A percentile compares a stretch with the other conserved stretches of the same genome.
These are phyloP conservation scores for Chaetomium strumarium DNA, from an alignment of 2,329 filamentous ascomycete genomes.

Conservation along the genomic window DNA sequence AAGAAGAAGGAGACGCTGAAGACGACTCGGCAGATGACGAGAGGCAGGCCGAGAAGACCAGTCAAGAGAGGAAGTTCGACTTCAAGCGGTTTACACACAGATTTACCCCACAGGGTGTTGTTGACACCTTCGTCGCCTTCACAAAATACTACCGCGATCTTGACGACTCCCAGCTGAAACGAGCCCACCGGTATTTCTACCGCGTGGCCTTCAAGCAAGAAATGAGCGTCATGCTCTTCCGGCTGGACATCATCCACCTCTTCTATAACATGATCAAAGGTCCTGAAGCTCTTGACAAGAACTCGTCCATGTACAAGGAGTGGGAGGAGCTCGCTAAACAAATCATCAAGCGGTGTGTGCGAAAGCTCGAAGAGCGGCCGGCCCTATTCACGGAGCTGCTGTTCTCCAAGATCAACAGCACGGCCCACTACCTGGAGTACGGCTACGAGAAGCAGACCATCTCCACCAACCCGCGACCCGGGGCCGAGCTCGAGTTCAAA, in stretches of 20 bases:
- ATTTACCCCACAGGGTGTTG: conserved; percentile 76
- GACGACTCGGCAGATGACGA: conserved; percentile 70
- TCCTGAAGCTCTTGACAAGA: conserved; percentile 65
- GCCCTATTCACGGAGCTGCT: conserved; percentile 86
- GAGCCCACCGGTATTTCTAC: conserved; percentile 90
- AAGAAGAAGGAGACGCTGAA: conserved; percentile 51
- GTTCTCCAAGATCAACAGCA: conserved; percentile 84
- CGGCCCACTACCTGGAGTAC: conserved; percentile 82
- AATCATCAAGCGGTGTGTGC: conserved; percentile 72
- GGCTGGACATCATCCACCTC: conserved; percentile 82
- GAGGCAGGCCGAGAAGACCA: conserved; percentile 61
- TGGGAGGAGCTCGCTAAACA: conserved; percentile 89
- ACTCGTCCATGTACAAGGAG: conserved; percentile 66
- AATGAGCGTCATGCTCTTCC: conserved; percentile 79
- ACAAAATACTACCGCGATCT: conserved; percentile 77
- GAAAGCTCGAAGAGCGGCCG: conserved; percentile 78
- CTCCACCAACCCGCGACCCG: conserved; percentile 58
- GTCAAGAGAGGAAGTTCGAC: conserved; percentile 86
- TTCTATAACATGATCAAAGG: conserved; percentile 92
- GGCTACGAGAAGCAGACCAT: conserved; percentile 77
- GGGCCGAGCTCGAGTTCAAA: conserved; percentile 78
- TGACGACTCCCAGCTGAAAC: conserved; percentile 73
- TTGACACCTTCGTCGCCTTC: conserved; percentile 84
- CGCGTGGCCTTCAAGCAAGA: conserved; percentile 93
- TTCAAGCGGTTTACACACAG: conserved; percentile 76